Evolutionary conservation across 192 early-diverging fungal genomes (phyloP), one percentile per base, ranked within the genome.

Genomic region (Gamsiella multidivaricata): DNA sequence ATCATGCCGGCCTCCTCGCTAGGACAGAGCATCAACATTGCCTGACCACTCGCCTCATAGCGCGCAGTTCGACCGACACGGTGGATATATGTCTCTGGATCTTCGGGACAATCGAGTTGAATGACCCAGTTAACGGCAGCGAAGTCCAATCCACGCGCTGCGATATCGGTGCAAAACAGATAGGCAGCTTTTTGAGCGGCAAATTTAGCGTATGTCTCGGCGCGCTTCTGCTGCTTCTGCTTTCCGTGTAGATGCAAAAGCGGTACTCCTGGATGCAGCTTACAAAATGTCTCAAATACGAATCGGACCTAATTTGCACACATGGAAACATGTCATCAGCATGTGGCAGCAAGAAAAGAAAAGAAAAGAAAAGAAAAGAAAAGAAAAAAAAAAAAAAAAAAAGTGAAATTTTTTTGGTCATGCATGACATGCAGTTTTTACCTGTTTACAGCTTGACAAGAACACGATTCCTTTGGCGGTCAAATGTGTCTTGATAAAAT

Each of bases 101-200:
- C 93, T 76, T 98, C 98, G 41, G 98, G 98, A 55, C 95, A 97
- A 78, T 99, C 98, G 50, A 97, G 69, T 64, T 99, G 98, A 42
- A 99, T 88, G 32, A 99, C 98, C 98, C 98, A 99, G 80, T 99
- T 94, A 5, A 99, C 97, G 14, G 95, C 92, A 0, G 98, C 97
- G 70, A 99, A 97, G 82, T 99, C 98, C 36, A 99, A 84, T 26
- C 98, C 98, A 67, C 96, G 94, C 4, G 97, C 92, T 14, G 97
- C 95, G 73, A 99, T 88, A 76, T 99, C 97, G 0, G 97, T 99
- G 49, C 93, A 93, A 76, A 99, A 95, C 37, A 99, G 64, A 37
- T 89, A 91, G 6, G 92, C 91, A 34, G 87, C 83, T 61, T 89
- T 90, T 70, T 89, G 93, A 12, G 87, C 81, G 22, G 88, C 91